Base-by-base conservation (phyloP, 352 stramenopile species). In the Pilasporangium apinafurcum region DNA sequence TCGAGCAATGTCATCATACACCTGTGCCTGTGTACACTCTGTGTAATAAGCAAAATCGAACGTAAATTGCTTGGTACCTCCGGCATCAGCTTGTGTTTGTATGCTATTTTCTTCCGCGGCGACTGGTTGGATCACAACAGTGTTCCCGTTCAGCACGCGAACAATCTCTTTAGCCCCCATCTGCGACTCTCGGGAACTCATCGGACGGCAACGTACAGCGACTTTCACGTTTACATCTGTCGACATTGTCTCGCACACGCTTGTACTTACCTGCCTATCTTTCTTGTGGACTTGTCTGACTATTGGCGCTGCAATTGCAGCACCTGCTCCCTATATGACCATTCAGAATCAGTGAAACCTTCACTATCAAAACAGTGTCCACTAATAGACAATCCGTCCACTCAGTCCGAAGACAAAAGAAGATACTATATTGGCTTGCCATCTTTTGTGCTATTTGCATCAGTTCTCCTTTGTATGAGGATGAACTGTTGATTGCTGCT, bases 181-280 rank as follows among this genome's bases (percentile, higher is more conserved):
- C 40, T 76, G 62, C 44, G 65, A 65, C 73, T 97, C 88, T 10
- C 76, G 77, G 25, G 68, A 56, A 46, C 69, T 95, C 63, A 96
- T 87, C 8, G 87, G 87, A 6, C 87, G 72, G 37, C 76, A 92
- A 38, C 87, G 79, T 63, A 96, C 83, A 8, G 85, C 87, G 44
- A 96, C 87, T 34, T 90, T 86, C 25, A 96, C 84, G 50, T 96
- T 96, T 31, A 87, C 78, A 24, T 90, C 77, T 30, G 70, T 90
- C 48, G 76, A 73, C 64, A 76, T 79, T 1, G 14, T 29, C 20
- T 4, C 6, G 36, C 16, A 7, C 24, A 44, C 37, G 37, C 21
- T 44, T 38, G 16, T 25, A 17, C 37, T 34, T 34, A 24, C 37
- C n/a, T 36, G 31, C 31, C 16, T 9, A 36, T 17, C 17, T 5